A percentile compares a stretch with the other conserved stretches of the same genome.
Conservation (phyloP, 441 rosid species). For the Croton laevigatus region DNA sequence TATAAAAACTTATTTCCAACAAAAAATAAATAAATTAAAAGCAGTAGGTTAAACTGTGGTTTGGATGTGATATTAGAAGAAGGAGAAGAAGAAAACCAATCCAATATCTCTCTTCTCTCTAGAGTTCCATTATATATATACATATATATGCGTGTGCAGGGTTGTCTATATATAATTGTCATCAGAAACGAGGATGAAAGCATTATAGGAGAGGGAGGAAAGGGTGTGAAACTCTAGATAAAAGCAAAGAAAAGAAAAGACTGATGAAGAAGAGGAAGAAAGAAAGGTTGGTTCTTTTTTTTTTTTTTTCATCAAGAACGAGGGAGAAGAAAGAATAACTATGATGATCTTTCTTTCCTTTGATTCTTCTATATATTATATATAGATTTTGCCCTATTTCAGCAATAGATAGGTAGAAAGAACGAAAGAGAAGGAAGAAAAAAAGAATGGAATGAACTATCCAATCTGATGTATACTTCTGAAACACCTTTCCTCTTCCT, state of each 20-base stretch:
- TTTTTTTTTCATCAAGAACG: slow-evolving; percentile 34
- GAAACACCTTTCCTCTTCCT: background rate
- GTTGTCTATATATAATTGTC: slow-evolving; percentile 7
- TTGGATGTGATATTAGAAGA: background rate
- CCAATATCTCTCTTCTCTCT: background rate
- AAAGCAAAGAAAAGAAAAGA: slow-evolving; percentile 20
- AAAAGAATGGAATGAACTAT: slow-evolving; percentile 21
- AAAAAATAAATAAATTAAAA: no score
- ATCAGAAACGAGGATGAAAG: slow-evolving; percentile 31
- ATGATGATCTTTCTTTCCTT: slow-evolving; percentile 28
- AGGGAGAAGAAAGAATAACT: slow-evolving; percentile 31
- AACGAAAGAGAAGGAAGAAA: background rate
- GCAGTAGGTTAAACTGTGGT: no score
- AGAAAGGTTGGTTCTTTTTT: slow-evolving; percentile 12
- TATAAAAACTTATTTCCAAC: no score
- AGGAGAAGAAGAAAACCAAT: background rate
- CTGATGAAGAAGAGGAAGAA: slow-evolving; percentile 8
- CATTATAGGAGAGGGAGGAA: slow-evolving; percentile 6
- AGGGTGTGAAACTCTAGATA: background rate
- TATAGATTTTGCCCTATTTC: background rate
- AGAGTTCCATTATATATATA: background rate
- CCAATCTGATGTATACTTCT: slow-evolving; percentile 22
- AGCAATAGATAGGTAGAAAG: background rate
- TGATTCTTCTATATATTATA: slow-evolving; percentile 7
- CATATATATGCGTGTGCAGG: background rate